A percentile compares a stretch with the other conserved stretches of the same genome.
These are phyloP conservation scores for Tricholoma flavovirens DNA, from an alignment of 768 basidiomycete species.

Conservation along the genomic window DNA sequence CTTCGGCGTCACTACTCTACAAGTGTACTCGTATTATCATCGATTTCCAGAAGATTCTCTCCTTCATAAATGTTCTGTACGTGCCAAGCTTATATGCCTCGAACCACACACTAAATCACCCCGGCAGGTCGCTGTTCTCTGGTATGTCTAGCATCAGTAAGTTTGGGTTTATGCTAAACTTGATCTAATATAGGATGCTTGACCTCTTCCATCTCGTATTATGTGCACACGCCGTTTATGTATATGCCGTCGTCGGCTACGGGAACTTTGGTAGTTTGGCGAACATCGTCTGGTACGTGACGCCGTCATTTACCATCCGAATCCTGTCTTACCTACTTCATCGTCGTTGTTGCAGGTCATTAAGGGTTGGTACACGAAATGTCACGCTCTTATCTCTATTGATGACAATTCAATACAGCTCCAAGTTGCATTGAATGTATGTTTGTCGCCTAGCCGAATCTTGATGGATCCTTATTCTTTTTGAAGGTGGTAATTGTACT, in stretches of 20 bases:
- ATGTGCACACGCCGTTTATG: conserved; percentile 24
- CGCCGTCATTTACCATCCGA: background rate
- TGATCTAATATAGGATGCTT: conserved; percentile 15
- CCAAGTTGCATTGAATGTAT: conserved; percentile 37
- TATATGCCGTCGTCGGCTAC: conserved; percentile 20
- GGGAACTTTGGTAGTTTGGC: conserved; percentile 16
- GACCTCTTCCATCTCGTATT: conserved; percentile 24
- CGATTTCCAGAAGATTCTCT: conserved; percentile 29
- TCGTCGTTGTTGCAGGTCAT: conserved; percentile 12
- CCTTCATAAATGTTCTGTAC: conserved; percentile 32
- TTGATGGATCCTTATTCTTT: background rate
- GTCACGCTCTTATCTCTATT: background rate
- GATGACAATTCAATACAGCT: conserved; percentile 23
- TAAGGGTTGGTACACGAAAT: conserved; percentile 14
- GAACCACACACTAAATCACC: background rate
- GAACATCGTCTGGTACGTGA: conserved; percentile 7
- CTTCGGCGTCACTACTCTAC: conserved; percentile 34
- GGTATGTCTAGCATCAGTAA: conserved; percentile 16
- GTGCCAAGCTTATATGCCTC: conserved; percentile 4
- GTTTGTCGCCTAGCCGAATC: conserved; percentile 2
- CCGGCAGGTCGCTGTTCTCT: conserved; percentile 27
- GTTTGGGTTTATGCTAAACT: background rate
- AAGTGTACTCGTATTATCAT: conserved; percentile 36
- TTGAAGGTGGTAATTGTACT: conserved; percentile 36
- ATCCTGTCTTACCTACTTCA: background rate